Evolutionary conservation across 2,329 filamentous ascomycete species (phyloP), one percentile per base, ranked within the genome.

Genomic region (Fusarium aywerte): DNA sequence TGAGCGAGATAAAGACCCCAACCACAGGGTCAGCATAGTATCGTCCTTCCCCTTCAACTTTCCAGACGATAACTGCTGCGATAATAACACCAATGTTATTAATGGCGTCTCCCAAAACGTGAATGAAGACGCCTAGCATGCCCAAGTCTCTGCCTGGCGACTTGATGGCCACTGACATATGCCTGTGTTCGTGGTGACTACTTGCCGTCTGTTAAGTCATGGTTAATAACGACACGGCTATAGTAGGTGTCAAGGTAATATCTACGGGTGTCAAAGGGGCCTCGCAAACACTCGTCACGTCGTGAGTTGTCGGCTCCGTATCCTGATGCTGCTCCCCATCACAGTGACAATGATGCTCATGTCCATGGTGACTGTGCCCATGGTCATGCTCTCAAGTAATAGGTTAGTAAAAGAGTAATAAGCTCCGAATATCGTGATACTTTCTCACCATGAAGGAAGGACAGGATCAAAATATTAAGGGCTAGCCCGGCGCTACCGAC

Each of bases 71-170:
- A 3, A 89, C 72, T 0, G 89, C 90, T 1, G 90, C 85, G 33
- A 89, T 80, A 47, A 93, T 92, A 60, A 94, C 90, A 11, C 90
- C 90, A 12, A 93, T 76, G 69, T 94, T 94, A 78, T 93, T 93
- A 65, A 90, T 82, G 7, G 90, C 89, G 71, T 94, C 91, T 31
- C 90, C 89, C 4, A 91, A 72, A 25, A 93, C 85, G 71, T 94
- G 91, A 15, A 92, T 77, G 12, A 93, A 73, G 2, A 92, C 90
- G 2, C 89, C 90, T 63, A 91, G 79, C 81, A 92, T 89, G 12
- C 88, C 90, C n/a, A 93, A 80, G 73, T 93, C 89, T 58, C 81
- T 82, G 2, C 80, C 80, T 1, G 78, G 80, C 15, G 64, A 38
- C 23, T 32, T 47, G 6, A 75, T 60, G 20, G 73, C 70, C 18